Evolutionary conservation across 768 basidiomycete species (phyloP).

Genomic region (Leccinum ochraceum): DNA sequence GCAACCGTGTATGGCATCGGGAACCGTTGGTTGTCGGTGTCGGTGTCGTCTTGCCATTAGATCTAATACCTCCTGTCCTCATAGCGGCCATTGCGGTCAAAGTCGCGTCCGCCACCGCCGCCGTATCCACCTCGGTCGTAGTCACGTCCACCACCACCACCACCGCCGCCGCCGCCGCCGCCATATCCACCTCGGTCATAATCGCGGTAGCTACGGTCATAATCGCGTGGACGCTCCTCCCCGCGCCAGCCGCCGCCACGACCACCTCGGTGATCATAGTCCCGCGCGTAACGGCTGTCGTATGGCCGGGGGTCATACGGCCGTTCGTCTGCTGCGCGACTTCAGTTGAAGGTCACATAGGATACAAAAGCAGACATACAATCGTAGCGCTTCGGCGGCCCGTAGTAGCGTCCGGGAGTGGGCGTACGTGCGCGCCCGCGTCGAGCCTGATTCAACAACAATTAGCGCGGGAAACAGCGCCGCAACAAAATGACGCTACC

Average conservation of each 20-base stretch:
- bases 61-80: conserved; percentile 46
- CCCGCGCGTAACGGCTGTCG: conserved; percentile 81
- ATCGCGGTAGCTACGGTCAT: conserved; percentile 38
- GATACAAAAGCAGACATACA: conserved; percentile 40
- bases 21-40: neutral
- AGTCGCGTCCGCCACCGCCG: conserved; percentile 35
- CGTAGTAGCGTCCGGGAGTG: conserved; percentile 94
- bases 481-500: conserved; percentile 39
- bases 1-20: neutral
- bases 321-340: conserved; percentile 58
- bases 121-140: conserved; percentile 35
- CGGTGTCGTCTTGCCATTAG: neutral
- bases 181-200: conserved; percentile 34
- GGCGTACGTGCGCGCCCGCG: conserved; percentile 89
- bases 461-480: conserved; percentile 1
- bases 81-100: conserved; percentile 43
- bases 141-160: conserved; percentile 34
- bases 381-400: conserved; percentile 81
- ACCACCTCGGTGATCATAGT: conserved; percentile 51
- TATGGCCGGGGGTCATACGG: conserved; percentile 93
- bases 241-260: conserved; percentile 44
- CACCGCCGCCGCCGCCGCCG: conserved; percentile 23
- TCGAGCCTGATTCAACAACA: conserved; percentile 58
- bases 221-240: conserved; percentile 34
- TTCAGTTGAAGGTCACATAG: neutral